These are phyloP conservation scores for Fusarium miscanthi DNA, from an alignment of 2,329 filamentous ascomycete genomes.

Conservation along the genomic window DNA sequence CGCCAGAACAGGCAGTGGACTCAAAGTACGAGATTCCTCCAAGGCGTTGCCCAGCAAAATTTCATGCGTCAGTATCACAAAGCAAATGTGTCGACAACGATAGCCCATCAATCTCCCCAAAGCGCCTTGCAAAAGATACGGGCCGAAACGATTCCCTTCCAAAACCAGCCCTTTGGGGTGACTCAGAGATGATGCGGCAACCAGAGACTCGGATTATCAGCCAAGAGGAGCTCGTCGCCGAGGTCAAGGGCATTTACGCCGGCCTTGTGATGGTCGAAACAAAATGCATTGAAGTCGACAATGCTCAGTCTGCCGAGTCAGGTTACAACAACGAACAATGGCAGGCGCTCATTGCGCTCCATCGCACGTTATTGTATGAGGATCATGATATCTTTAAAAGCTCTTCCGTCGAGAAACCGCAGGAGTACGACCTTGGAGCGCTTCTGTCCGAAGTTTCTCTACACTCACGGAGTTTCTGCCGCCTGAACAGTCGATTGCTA, in stretches of 20 bases:
- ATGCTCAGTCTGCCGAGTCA: rapidly evolving
- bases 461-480: background rate
- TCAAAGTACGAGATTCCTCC: background rate
- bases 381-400: rapidly evolving
- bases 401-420: rapidly evolving
- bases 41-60: rapidly evolving
- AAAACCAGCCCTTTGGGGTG: rapidly evolving
- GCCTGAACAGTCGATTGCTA: background rate
- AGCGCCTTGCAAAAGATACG: background rate
- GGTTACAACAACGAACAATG: rapidly evolving
- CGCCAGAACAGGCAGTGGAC: background rate
- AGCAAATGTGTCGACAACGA: background rate
- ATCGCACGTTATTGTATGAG: rapidly evolving
- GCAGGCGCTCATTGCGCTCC: rapidly evolving
- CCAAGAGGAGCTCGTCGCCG: background rate
- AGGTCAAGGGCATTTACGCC: background rate
- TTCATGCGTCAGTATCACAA: rapidly evolving
- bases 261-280: background rate
- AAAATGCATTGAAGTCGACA: background rate
- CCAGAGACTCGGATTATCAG: background rate
- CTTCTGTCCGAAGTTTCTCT: background rate
- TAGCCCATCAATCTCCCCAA: background rate
- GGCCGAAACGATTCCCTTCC: background rate
- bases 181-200: background rate
- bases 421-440: rapidly evolving